Conservation (phyloP, 768 basidiomycete genomes). For the Boletus edulis region DNA sequence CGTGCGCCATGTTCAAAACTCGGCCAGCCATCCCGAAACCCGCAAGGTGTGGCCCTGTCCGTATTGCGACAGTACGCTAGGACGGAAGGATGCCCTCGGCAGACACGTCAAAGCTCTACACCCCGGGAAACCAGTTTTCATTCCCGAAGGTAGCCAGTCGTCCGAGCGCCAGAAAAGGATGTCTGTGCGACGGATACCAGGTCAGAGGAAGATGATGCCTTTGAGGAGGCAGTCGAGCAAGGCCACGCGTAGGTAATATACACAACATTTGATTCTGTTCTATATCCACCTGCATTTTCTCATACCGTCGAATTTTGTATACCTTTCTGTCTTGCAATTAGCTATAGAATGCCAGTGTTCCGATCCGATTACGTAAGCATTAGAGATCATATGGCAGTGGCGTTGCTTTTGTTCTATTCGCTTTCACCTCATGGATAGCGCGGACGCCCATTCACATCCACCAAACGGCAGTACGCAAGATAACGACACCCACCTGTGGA, state of each 20-base stretch:
- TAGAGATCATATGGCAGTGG: background rate
- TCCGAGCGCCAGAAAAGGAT: background rate
- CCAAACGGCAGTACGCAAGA: constrained; percentile 6
- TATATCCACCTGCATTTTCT: background rate
- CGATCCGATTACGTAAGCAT: constrained; percentile 16
- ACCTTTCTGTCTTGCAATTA: background rate
- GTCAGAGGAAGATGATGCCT: constrained; percentile 3
- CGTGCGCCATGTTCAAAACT: constrained; percentile 22
- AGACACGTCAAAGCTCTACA: constrained; percentile 24
- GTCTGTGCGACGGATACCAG: background rate
- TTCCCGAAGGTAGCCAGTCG: background rate
- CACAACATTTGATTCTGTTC: background rate
- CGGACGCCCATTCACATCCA: background rate
- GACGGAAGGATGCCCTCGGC: constrained; percentile 26
- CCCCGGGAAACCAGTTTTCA: background rate
- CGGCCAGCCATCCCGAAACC: constrained; percentile 21
- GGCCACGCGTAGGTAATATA: background rate
- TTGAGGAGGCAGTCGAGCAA: constrained; percentile 5
- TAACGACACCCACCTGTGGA: constrained; percentile 27
- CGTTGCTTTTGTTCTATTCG: background rate
- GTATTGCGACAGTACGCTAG: constrained; percentile 16
- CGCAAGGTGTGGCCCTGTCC: constrained; percentile 26
- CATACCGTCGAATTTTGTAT: background rate
- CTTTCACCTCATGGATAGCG: constrained; percentile 13
- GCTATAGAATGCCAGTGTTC: too few species aligned